Evolutionary conservation across 345 rosid species (phyloP).

Genomic region (Hypericum androsaemum): DNA sequence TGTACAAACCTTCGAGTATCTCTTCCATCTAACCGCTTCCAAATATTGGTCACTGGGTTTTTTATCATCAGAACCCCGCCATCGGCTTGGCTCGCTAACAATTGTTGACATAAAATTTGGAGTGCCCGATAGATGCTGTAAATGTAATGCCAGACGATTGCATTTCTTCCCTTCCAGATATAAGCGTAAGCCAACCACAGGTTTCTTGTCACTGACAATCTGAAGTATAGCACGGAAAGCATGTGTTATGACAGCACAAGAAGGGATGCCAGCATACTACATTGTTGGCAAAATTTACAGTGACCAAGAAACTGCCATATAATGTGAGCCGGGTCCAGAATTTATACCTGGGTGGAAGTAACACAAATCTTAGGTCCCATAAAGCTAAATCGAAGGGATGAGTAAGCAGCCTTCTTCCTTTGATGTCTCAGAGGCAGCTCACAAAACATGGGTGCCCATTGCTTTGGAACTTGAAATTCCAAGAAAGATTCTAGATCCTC

Average conservation of each 20-base stretch:
- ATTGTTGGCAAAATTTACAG: too few species aligned
- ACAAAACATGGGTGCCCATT: conserved; percentile 67
- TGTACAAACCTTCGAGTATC: conserved; percentile 60
- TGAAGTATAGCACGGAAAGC: conserved; percentile 7
- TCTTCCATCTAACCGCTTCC: conserved; percentile 58
- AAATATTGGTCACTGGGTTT: conserved; percentile 31
- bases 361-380: conserved; percentile 46
- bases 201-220: conserved; percentile 55
- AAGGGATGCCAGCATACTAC: too few species aligned
- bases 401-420: conserved; percentile 37
- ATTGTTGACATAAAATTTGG: conserved; percentile 37
- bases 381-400: conserved; percentile 51
- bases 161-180: conserved; percentile 64
- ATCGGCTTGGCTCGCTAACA: conserved; percentile 24
- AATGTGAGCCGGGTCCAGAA: too few species aligned
- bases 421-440: conserved; percentile 66
- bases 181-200: conserved; percentile 53
- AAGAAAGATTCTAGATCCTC: conserved; percentile 50
- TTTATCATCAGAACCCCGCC: conserved; percentile 64
- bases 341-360: conserved; percentile 41
- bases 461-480: conserved; percentile 75
- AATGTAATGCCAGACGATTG: conserved; percentile 49
- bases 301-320: too few species aligned
- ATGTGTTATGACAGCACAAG: too few species aligned
- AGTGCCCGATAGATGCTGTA: conserved; percentile 58